Percentiles rank a stretch among this genome's conserved stretches.
Evolutionary conservation across 176 grass and related monocot species (phyloP).

Genomic region (Ampelocalamus luodianensis): DNA sequence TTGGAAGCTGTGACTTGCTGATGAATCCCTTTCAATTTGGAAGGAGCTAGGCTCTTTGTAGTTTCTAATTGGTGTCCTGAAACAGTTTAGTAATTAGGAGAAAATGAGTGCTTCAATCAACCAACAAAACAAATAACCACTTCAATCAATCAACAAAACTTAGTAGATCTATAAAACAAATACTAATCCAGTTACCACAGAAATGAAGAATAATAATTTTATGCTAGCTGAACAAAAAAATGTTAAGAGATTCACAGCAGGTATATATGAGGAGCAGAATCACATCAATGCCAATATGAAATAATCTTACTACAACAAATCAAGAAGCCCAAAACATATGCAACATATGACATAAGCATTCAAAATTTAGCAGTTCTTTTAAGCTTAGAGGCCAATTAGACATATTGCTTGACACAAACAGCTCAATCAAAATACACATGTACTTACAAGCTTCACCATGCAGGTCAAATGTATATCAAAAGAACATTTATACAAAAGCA

Average conservation of each 20-base stretch:
- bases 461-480: neutral
- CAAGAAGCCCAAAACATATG: neutral
- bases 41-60: slow-evolving; percentile 67
- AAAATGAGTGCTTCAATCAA: slow-evolving; percentile 26
- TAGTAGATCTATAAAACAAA: slow-evolving; percentile 2
- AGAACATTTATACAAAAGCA: neutral
- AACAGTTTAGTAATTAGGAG: slow-evolving; percentile 39
- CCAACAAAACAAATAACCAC: slow-evolving; percentile 17
- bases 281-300: slow-evolving; percentile 19
- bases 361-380: slow-evolving; percentile 4
- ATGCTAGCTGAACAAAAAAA: slow-evolving; percentile 12
- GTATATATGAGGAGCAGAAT: slow-evolving; percentile 1
- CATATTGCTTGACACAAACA: slow-evolving; percentile 34
- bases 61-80: slow-evolving; percentile 86
- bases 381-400: slow-evolving; percentile 20
- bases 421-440: neutral
- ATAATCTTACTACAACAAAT: neutral
- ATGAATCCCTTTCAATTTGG: slow-evolving; percentile 80
- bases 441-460: slow-evolving; percentile 12
- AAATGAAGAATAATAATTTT: slow-evolving; percentile 6
- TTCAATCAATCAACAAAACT: slow-evolving; percentile 12
- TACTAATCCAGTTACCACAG: slow-evolving; percentile 19
- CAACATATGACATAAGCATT: neutral
- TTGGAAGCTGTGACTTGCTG: slow-evolving; percentile 79
- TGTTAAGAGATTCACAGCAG: neutral